Conservation (phyloP, 140 eudicot species). For the Cichorium intybus region DNA sequence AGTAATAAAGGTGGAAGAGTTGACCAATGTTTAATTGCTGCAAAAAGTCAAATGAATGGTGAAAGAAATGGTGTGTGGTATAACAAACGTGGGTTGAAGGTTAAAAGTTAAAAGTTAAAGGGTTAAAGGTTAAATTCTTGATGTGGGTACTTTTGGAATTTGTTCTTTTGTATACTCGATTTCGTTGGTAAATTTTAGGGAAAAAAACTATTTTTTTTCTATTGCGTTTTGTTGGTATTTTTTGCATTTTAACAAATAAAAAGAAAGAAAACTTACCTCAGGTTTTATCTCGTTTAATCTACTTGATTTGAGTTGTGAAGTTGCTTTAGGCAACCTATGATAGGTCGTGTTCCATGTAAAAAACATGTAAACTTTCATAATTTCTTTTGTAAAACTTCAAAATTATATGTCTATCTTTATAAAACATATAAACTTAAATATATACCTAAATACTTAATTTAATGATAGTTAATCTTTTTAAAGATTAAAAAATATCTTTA, state of each 20-base stretch:
- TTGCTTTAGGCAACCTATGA: too few relatives aligned
- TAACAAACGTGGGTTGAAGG: conserved; percentile 65
- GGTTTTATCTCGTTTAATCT: background rate
- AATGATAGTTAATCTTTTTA: too few relatives aligned
- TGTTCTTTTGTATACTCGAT: conserved; percentile 17
- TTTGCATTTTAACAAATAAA: conserved; percentile 15
- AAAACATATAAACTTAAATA: too few relatives aligned
- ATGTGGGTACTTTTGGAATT: background rate
- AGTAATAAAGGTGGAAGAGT: conserved; percentile 52
- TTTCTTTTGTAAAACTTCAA: too few relatives aligned
- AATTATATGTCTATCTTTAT: too few relatives aligned
- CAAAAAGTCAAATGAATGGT: conserved; percentile 53
- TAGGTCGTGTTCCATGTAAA: too few relatives aligned
- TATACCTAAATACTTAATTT: too few relatives aligned
- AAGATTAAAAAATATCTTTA: too few relatives aligned
- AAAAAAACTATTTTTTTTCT: background rate
- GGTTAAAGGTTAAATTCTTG: conserved; percentile 44
- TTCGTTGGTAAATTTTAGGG: conserved; percentile 23
- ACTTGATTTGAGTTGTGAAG: too few relatives aligned
- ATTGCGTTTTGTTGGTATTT: conserved; percentile 14
- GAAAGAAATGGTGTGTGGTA: conserved; percentile 65
- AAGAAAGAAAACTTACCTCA: conserved; percentile 2
- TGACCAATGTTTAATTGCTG: conserved; percentile 67
- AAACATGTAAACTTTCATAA: too few relatives aligned
- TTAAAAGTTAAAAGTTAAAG: conserved; percentile 58